phyloP scores from a whole-genome alignment of 805 yeast genomes.

The Starmerella roubikii region DNA sequence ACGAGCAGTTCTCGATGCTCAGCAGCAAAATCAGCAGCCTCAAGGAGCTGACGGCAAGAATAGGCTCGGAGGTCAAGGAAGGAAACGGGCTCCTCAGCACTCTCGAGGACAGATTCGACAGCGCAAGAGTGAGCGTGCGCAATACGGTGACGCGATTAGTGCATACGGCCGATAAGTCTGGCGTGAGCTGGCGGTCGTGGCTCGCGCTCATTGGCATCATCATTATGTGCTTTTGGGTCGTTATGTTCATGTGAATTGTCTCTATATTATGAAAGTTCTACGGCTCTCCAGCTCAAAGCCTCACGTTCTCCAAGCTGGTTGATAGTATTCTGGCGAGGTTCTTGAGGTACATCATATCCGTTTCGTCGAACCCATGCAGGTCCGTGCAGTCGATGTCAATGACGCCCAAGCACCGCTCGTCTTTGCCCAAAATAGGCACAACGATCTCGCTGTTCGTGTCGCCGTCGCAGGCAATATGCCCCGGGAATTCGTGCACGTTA shows the following conservation, averaged over 20 bases:
- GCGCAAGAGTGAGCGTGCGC: slow-evolving; percentile 35
- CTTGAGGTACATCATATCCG: slow-evolving; percentile 49
- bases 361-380: slow-evolving; percentile 49
- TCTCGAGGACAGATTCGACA: slow-evolving; percentile 36
- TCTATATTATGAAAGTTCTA: no score
- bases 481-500: slow-evolving; percentile 68
- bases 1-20: slow-evolving; percentile 43
- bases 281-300: neutral
- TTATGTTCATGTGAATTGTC: slow-evolving; percentile 20
- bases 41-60: slow-evolving; percentile 41
- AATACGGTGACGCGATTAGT: slow-evolving; percentile 44
- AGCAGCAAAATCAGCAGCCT: slow-evolving; percentile 40
- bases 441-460: slow-evolving; percentile 89
- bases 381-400: slow-evolving; percentile 72
- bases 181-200: slow-evolving; percentile 56
- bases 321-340: slow-evolving; percentile 41
- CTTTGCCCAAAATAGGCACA: slow-evolving; percentile 50
- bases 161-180: slow-evolving; percentile 48
- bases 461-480: slow-evolving; percentile 96
- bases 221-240: slow-evolving; percentile 38
- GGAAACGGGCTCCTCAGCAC: slow-evolving; percentile 35
- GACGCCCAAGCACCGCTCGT: slow-evolving; percentile 45
- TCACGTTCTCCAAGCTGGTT: slow-evolving; percentile 30
- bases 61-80: slow-evolving; percentile 53
- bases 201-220: slow-evolving; percentile 34